Evolutionary conservation across 768 basidiomycete genomes (phyloP), one percentile per base, ranked within the genome.

Genomic region (Podaxis mareebaensis): DNA sequence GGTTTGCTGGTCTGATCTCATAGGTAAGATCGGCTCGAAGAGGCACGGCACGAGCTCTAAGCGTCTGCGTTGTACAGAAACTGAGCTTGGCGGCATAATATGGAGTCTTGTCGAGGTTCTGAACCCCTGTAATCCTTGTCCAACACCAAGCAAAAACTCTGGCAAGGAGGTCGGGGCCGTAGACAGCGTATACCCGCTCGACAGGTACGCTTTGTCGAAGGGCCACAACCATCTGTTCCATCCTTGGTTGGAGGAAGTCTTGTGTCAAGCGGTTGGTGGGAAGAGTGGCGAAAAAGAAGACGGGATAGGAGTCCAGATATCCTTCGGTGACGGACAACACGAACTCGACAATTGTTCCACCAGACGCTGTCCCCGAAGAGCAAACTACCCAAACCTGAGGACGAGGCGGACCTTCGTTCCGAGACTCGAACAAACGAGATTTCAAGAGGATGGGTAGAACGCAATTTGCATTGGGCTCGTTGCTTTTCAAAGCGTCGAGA

Each of bases 11-110:
- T 3, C 86, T 80, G 15, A 85, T 68, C 33, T 79, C 72, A 63
- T 75, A 77, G 42, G 65, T 64, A 15, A 68, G 64, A 33, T 69
- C 72, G 4, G 68, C 65, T 36, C 67, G 64, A 38, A 66, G 53
- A n/a, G 72, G 63, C 17, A 63, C 40, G 4, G 65, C 54, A 22
- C 68, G 63, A 6, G 67, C 66, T 4, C 67, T 67, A 58, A 87
- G 67, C 1, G 84, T 82, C 15, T 70, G 39, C 6, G 49, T 67
- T 2, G 87, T 88, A 73, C 87, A 87, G 66, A 79, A 83, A 22
- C 83, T 76, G 58, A 88, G 78, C 51, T 75, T 83, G 0, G 90
- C 86, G 26, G 81, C 79, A 64, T 92, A 92, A 68, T 91, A 92
- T 0, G 83, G 83, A 0, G 78, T 69, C 1, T 61, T 38, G 15